Conservation (phyloP, 2,329 filamentous ascomycete genomes). For the Aspergillus calidoustus region DNA sequence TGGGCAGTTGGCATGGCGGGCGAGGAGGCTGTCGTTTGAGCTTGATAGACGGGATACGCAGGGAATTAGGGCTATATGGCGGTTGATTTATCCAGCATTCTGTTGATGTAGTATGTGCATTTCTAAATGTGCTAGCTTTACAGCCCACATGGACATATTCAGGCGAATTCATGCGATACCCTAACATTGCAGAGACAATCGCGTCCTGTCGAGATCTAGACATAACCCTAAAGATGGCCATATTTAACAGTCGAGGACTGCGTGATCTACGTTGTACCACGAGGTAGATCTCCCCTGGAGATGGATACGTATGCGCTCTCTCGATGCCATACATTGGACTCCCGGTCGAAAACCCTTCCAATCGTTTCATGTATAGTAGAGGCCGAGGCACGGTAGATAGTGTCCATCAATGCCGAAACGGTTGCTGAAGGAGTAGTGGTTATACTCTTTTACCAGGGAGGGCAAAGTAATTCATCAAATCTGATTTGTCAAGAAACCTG, state of each 20-base stretch:
- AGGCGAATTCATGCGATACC: background rate
- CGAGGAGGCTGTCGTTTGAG: background rate
- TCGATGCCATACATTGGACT: too few species aligned
- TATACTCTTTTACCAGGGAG: too few species aligned
- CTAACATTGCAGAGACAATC: background rate
- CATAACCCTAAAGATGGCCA: too few species aligned
- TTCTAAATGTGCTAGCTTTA: background rate
- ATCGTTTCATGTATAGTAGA: background rate
- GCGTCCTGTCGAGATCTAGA: too few species aligned
- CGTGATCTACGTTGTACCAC: too few species aligned
- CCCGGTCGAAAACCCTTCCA: too few species aligned
- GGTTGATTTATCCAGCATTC: background rate
- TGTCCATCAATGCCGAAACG: background rate
- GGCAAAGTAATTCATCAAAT: too few species aligned
- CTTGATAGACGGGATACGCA: background rate
- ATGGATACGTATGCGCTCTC: too few species aligned
- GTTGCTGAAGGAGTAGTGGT: background rate
- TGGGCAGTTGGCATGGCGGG: constrained; percentile 1
- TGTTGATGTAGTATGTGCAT: background rate
- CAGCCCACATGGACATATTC: background rate
- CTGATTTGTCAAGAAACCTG: background rate
- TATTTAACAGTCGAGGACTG: too few species aligned
- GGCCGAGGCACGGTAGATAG: background rate
- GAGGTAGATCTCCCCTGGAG: too few species aligned
- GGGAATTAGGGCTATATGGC: background rate